Base-by-base conservation (phyloP, 352 stramenopile species). In the Blastocystis sp. region DNA sequence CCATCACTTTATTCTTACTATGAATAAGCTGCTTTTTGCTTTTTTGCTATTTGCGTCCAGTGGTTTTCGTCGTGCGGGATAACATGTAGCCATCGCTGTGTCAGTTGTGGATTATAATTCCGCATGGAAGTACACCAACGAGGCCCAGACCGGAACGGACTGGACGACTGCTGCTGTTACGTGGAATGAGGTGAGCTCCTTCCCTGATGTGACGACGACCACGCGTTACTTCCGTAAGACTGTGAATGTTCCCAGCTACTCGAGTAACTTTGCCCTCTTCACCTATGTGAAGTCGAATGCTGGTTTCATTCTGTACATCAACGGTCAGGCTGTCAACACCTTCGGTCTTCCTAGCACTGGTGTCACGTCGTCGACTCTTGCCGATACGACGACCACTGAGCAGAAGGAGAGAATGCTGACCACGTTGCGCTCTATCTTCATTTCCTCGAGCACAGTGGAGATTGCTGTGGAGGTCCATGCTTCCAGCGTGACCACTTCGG, bases 171-270 rank as follows among this genome's bases (percentile, higher is more conserved):
- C 40, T 61, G 18, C 42, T 32, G 36, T 61, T 18, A n/a, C 29
- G 0, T 81, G 69, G 69, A 4, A 21, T 36, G 38, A 29, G 38
- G 14, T 11, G 38, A 46, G 1, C 36, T 6, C 16, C 11, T 85
- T 54, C 27, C 75, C 75, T 61, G 32, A 48, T 75, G 48, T 65
- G 16, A 53, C 75, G 1, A 85, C 75, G 3, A 75, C 29, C 4
- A 85, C 75, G 49, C 75, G 75, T 72, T 85, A 85, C 48, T 85
- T 76, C 63, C 36, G 75, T 40, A 27, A 29, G 18, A 72, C 57
- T 9, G 71, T 84, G 16, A 71, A 8, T 69, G 27, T 42, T 53
- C n/a, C 4, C 14, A 72, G 27, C 42, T 54, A 72, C 14, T 21
- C 61, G 32, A 59, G 32, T 48, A 51, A 72, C 27, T 79, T 34